Base-by-base conservation (phyloP, 176 grass and related monocot genomes). In the Rhynchospora pubera region DNA sequence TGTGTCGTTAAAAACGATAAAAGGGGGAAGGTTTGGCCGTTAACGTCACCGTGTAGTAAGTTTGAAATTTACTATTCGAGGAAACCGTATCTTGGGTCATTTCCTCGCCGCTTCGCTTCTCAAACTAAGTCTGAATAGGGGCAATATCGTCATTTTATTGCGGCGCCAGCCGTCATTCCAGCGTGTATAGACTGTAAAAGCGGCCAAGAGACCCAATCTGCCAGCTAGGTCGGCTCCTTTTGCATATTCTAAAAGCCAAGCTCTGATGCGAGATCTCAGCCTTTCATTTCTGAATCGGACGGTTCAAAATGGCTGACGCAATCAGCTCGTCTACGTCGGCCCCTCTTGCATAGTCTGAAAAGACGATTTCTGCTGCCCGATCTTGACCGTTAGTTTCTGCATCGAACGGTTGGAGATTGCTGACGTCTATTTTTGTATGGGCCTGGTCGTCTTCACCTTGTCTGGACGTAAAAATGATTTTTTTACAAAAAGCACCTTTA, bases 151-250 rank as follows among this genome's bases (percentile, higher is more conserved):
- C 65, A 63, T 77, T 84, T 26, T 3, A 2, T 24, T 5, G 28
- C 23, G 15, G 34, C 66, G 65, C 30, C 84, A 85, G 84, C 84
- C 76, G 84, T 80, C 76, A 34, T 69, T 80, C 74, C 62, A 59
- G 22, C 47, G 34, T 48, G 18, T 56, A 28, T 28, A 76, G 78
- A 60, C 28, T 46, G 56, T 19, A 39, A 39, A 82, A 65, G 85
- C 85, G 51, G 53, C 78, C 53, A 63, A 80, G 9, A 7, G 66
- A 75, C 57, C 34, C 39, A 59, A 55, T 43, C 14, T 15, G 70
- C 19, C 45, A 26, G 22, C 11, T 14, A 51, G 4, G 69, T 74
- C 42, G 42, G 67, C 67, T 39, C 42, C 45, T 56, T 10, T 34
- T 16, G 39, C 12, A 23, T 28, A 58, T 57, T 34, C 50, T 59